Percentiles rank a stretch among this genome's conserved stretches.
phyloP scores from a whole-genome alignment of 768 basidiomycete species.

The Russula griseocarnosa region DNA sequence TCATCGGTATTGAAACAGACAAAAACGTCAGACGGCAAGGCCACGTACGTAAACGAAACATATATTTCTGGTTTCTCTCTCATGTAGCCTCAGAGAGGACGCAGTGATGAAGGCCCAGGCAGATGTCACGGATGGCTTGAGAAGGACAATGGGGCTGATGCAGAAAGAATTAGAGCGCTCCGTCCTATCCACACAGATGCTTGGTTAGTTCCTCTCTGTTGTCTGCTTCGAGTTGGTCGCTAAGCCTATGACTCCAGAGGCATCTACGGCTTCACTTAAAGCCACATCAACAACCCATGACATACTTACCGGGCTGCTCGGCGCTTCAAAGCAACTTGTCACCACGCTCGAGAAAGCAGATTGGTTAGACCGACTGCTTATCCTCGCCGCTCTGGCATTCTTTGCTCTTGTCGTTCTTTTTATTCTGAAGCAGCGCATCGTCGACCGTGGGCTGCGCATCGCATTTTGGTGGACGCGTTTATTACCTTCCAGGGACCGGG shows the following conservation, averaged over 20 bases:
- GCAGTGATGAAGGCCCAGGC: conserved; percentile 83
- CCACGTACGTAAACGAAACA: conserved; percentile 44
- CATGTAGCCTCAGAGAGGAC: conserved; percentile 56
- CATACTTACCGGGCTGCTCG: conserved; percentile 62
- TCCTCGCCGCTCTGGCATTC: conserved; percentile 73
- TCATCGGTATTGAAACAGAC: conserved; percentile 51
- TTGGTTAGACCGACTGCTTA: conserved; percentile 85
- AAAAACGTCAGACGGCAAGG: conserved; percentile 51
- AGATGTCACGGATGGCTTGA: conserved; percentile 82
- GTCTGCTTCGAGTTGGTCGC: background rate
- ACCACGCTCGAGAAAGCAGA: conserved; percentile 86
- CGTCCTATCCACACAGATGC: conserved; percentile 78
- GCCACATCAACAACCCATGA: conserved; percentile 77
- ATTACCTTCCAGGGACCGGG: conserved; percentile 40
- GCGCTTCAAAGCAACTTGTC: conserved; percentile 79
- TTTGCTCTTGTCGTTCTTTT: conserved; percentile 82
- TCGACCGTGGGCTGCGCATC: conserved; percentile 73
- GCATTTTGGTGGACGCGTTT: conserved; percentile 89
- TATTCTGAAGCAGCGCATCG: conserved; percentile 80
- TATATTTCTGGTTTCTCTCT: conserved; percentile 6
- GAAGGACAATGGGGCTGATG: conserved; percentile 81
- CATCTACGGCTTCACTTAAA: conserved; percentile 71
- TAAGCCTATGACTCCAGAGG: conserved; percentile 45
- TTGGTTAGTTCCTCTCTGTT: conserved; percentile 48
- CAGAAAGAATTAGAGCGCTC: conserved; percentile 89